A percentile compares a stretch with the other conserved stretches of the same genome.
phyloP scores from a whole-genome alignment of 768 basidiomycete genomes.

The Trametes cubensis region DNA sequence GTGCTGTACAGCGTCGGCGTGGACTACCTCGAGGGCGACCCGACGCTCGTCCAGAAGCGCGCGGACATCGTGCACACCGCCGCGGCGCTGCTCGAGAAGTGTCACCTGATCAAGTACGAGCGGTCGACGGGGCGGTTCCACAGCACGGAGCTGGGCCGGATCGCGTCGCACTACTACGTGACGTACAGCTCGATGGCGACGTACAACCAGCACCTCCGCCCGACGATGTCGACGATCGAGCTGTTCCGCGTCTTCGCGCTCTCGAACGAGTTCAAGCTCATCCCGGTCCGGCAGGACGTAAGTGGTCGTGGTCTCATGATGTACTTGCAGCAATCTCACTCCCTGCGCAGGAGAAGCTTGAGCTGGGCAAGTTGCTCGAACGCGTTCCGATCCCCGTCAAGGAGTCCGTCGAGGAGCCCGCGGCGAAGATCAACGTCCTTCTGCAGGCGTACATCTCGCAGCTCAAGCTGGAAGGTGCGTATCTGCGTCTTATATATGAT shows the following conservation, averaged over 20 bases:
- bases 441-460: slow-evolving; percentile 94
- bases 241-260: slow-evolving; percentile 94
- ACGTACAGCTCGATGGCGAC: slow-evolving; percentile 94
- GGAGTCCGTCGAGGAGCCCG: slow-evolving; percentile 93
- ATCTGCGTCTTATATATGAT: no score
- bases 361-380: slow-evolving; percentile 87
- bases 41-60: slow-evolving; percentile 84
- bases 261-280: slow-evolving; percentile 92
- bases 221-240: slow-evolving; percentile 86
- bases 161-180: slow-evolving; percentile 95
- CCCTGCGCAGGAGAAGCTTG: slow-evolving; percentile 70
- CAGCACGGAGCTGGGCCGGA: slow-evolving; percentile 89
- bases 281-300: slow-evolving; percentile 80
- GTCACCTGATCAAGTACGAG: slow-evolving; percentile 93
- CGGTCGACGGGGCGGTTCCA: slow-evolving; percentile 86
- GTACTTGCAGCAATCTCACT: slow-evolving; percentile 7
- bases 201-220: slow-evolving; percentile 91
- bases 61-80: slow-evolving; percentile 94
- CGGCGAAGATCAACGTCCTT: slow-evolving; percentile 96
- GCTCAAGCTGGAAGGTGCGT: slow-evolving; percentile 82
- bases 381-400: slow-evolving; percentile 97
- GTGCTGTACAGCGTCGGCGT: slow-evolving; percentile 84
- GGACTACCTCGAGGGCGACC: slow-evolving; percentile 90
- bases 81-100: slow-evolving; percentile 91
- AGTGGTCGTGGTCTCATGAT: slow-evolving; percentile 1